Base-by-base conservation (phyloP, 2,329 filamentous ascomycete genomes). In the Seiridium cupressi region DNA sequence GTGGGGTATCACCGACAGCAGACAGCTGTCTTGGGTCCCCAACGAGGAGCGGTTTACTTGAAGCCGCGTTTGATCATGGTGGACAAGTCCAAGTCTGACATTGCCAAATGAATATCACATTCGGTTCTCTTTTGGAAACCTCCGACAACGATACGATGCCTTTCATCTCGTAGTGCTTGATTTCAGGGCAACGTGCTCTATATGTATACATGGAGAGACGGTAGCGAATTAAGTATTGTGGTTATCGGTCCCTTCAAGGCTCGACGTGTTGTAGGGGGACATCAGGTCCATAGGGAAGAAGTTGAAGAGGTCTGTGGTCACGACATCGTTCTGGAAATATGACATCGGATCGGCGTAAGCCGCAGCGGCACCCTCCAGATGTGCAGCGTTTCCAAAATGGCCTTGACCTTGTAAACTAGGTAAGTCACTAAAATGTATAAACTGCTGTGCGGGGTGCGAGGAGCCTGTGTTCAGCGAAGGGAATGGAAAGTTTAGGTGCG, bases 401-500 rank as follows among this genome's bases (percentile, higher is more conserved):
- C 35, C 49, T 40, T 32, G 34, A 40, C 35, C 35, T 36, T 31
- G 34, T 26, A 53, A 31, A 53, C 18, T 18, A 1, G 51, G 51
- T 8, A 55, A 8, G 40, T 38, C 31, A 31, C 51, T 55, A 44
- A 55, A 44, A 38, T 55, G 51, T 18, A 55, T 55, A 18, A 55
- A 44, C 36, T 55, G 51, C 26, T 55, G 36, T 8, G 51, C 18
- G 9, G 49, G 44, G 11, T 55, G 35, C 11, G 51, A 7, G 8
- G 51, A 26, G 6, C 35, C 35, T 34, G 51, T 31, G 31, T 44
- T 42, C 35, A 67, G 61, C 7, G 64, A 68, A 2, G 65, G 67
- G 44, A 69, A 69, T 10, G 66, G 66, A 7, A 64, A 59, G 44
- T 60, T 61, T 18, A 51, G 51, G n/a, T 62, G 57, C 32, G 57